These are phyloP conservation scores for Leccinum rimulosum DNA, from an alignment of 768 basidiomycete species.

Conservation along the genomic window DNA sequence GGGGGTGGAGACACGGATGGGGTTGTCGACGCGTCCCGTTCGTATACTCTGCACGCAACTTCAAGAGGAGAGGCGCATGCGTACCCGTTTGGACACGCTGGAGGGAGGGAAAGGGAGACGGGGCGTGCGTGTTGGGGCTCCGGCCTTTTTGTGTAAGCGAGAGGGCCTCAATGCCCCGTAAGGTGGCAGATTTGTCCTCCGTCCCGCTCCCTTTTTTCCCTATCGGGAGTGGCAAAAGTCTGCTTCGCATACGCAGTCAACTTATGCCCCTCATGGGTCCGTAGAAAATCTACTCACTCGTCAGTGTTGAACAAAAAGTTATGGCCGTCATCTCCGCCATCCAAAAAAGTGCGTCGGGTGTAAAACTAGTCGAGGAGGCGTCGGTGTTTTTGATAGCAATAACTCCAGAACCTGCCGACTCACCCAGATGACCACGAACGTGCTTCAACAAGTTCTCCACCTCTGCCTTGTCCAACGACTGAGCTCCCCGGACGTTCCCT, in stretches of 20 bases:
- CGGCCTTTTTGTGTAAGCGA: too few relatives aligned
- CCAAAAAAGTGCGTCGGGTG: constrained; percentile 85
- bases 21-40: too few relatives aligned
- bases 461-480: constrained; percentile 82
- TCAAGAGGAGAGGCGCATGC: too few relatives aligned
- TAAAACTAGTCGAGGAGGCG: constrained; percentile 50
- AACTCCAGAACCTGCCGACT: constrained; percentile 17
- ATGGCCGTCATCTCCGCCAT: constrained; percentile 88
- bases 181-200: too few relatives aligned
- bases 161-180: too few relatives aligned
- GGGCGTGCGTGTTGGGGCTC: too few relatives aligned
- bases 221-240: constrained; percentile 74
- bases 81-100: too few relatives aligned
- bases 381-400: not conserved
- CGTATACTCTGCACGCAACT: too few relatives aligned
- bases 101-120: too few relatives aligned
- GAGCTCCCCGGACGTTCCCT: constrained; percentile 47
- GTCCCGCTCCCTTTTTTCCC: too few relatives aligned
- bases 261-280: not conserved
- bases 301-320: constrained; percentile 95
- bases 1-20: too few relatives aligned
- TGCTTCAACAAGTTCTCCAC: constrained; percentile 84
- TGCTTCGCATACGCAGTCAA: constrained; percentile 12
- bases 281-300: constrained; percentile 41
- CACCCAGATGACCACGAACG: constrained; percentile 85